These are phyloP conservation scores for Arabidopsis thaliana DNA, from an alignment of 345 rosid species.

Conservation along the genomic window DNA sequence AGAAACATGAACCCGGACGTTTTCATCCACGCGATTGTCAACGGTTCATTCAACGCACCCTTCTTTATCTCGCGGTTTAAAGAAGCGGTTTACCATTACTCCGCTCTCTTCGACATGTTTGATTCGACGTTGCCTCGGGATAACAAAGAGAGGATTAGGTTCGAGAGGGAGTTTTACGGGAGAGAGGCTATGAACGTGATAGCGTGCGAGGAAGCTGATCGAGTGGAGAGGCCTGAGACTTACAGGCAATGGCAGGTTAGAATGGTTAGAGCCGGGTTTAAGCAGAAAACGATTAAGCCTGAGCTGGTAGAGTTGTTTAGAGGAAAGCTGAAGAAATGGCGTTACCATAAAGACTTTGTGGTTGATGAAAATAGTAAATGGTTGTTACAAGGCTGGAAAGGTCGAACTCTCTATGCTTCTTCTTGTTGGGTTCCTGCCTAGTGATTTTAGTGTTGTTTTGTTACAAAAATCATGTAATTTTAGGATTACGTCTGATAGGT, in stretches of 20 bases:
- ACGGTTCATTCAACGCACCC: constrained; percentile 78
- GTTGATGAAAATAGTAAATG: constrained; percentile 64
- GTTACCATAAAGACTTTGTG: constrained; percentile 71
- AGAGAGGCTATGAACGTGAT: constrained; percentile 64
- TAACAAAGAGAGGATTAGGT: constrained; percentile 52
- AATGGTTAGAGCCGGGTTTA: constrained; percentile 66
- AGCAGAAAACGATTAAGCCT: constrained; percentile 51
- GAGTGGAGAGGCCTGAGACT: constrained; percentile 83
- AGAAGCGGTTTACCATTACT: constrained; percentile 77
- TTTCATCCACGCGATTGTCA: constrained; percentile 52
- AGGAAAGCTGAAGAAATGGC: constrained; percentile 45
- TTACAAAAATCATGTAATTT: constrained; percentile 2
- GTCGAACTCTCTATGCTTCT: constrained; percentile 63
- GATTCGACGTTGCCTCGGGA: constrained; percentile 60
- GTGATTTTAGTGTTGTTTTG: background rate
- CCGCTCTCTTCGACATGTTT: constrained; percentile 67
- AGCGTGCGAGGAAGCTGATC: constrained; percentile 77
- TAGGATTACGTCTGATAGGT: background rate
- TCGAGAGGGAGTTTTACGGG: constrained; percentile 71
- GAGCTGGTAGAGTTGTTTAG: constrained; percentile 47
- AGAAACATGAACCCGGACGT: constrained; percentile 57
- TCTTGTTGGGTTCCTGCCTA: constrained; percentile 65
- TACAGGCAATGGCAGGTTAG: constrained; percentile 79
- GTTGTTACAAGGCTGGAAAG: constrained; percentile 90
- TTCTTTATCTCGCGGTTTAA: constrained; percentile 71